These are phyloP conservation scores for Cladorrhinum sp. DNA, from an alignment of 2,329 filamentous ascomycete species.

Conservation along the genomic window DNA sequence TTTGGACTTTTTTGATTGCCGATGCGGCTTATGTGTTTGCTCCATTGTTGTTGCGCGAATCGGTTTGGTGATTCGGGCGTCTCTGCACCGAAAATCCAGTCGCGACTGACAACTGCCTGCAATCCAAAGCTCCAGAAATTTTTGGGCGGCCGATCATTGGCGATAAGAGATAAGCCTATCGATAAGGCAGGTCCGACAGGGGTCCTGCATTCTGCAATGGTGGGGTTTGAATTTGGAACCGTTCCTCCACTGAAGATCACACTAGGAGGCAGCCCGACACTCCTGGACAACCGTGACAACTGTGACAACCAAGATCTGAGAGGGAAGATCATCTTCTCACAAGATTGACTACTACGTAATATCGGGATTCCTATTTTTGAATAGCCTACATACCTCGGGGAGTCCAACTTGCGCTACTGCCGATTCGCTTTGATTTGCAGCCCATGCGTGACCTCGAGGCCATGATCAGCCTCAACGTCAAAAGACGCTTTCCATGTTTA, in stretches of 20 bases:
- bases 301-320: conserved; percentile 2
- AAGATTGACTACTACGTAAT: neutral
- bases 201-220: neutral
- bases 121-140: conserved; percentile 27
- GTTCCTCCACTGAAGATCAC: too few species aligned
- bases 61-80: conserved; percentile 8
- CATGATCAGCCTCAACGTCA: too few species aligned
- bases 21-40: conserved; percentile 81
- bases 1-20: conserved; percentile 88
- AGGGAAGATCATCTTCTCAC: neutral
- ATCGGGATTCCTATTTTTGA: neutral
- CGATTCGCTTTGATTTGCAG: neutral
- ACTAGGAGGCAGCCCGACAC: neutral
- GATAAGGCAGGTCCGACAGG: conserved; percentile 15
- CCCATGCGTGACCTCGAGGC: neutral
- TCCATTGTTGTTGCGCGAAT: conserved; percentile 59
- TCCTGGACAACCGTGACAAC: too few species aligned
- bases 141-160: conserved; percentile 22
- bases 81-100: conserved; percentile 13
- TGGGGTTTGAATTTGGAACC: neutral
- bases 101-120: conserved; percentile 8
- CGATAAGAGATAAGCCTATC: conserved; percentile 18
- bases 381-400: neutral
- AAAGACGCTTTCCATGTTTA: too few species aligned
- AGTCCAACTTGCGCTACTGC: neutral